Percentiles rank a stretch among this genome's conserved stretches.
phyloP scores from a whole-genome alignment of 176 grass and related monocot genomes.

The Luzula sylvatica region DNA sequence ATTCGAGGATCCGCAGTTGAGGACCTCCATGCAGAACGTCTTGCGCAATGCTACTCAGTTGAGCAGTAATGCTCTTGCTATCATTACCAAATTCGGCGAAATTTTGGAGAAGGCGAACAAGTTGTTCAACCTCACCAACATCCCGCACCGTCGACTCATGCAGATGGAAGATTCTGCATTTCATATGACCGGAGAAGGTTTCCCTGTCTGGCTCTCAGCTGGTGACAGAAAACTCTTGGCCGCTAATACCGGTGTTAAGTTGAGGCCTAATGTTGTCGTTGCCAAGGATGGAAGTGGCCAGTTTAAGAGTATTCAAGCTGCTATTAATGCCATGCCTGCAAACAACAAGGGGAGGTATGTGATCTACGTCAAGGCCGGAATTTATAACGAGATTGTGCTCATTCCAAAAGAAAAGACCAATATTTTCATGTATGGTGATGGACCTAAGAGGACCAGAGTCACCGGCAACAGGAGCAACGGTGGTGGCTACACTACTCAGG shows the following conservation, averaged over 20 bases:
- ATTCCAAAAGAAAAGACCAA: constrained; percentile 41
- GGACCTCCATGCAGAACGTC: constrained; percentile 52
- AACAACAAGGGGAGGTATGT: constrained; percentile 32
- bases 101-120: constrained; percentile 4
- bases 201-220: constrained; percentile 41
- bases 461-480: constrained; percentile 46
- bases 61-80: constrained; percentile 79
- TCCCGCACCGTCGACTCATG: constrained; percentile 36
- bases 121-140: not conserved
- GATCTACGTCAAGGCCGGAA: constrained; percentile 44
- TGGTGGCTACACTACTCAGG: constrained; percentile 47
- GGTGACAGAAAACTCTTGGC: constrained; percentile 52
- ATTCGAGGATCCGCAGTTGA: constrained; percentile 50
- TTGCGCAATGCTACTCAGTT: constrained; percentile 63
- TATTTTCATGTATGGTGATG: constrained; percentile 53
- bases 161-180: constrained; percentile 19
- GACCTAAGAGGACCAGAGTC: constrained; percentile 49
- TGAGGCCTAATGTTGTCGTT: constrained; percentile 61
- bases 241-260: not conserved
- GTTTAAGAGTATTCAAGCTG: constrained; percentile 39
- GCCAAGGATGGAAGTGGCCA: constrained; percentile 46
- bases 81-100: constrained; percentile 38
- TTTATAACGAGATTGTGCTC: constrained; percentile 46
- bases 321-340: constrained; percentile 35
- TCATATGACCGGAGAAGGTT: constrained; percentile 25